These are phyloP conservation scores for Salisapilia sapeloensis DNA, from an alignment of 352 stramenopile genomes.

Conservation along the genomic window DNA sequence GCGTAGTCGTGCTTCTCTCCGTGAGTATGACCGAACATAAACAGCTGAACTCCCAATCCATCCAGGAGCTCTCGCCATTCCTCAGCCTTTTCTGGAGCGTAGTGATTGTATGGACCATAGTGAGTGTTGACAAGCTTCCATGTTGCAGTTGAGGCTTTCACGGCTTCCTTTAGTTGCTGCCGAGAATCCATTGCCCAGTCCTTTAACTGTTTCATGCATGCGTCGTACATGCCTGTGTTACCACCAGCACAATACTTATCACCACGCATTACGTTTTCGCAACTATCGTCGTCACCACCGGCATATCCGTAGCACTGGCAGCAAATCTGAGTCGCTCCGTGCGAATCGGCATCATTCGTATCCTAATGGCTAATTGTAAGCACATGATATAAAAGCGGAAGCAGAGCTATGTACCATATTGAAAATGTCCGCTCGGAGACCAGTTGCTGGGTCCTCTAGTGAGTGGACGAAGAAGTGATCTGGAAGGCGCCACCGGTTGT, in stretches of 20 bases:
- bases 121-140: conserved; percentile 80
- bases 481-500: conserved; percentile 64
- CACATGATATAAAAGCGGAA: conserved; percentile 1
- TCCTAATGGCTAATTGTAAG: conserved; percentile 9
- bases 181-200: conserved; percentile 41
- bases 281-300: conserved; percentile 21
- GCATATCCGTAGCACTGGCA: conserved; percentile 74
- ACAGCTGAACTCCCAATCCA: conserved; percentile 35
- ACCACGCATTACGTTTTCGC: conserved; percentile 30
- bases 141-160: conserved; percentile 40
- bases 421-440: conserved; percentile 70
- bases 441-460: conserved; percentile 26
- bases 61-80: conserved; percentile 41
- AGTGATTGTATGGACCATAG: conserved; percentile 70
- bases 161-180: conserved; percentile 23
- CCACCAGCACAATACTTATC: conserved; percentile 29
- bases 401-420: conserved; percentile 54
- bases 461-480: conserved; percentile 76
- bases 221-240: conserved; percentile 41
- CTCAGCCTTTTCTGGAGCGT: conserved; percentile 18
- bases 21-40: conserved; percentile 55
- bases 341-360: conserved; percentile 23
- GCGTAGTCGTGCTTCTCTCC: conserved; percentile 60
- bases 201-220: conserved; percentile 47
- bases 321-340: conserved; percentile 52